phyloP scores from a whole-genome alignment of 768 basidiomycete genomes.

The Tylopilus sp. region DNA sequence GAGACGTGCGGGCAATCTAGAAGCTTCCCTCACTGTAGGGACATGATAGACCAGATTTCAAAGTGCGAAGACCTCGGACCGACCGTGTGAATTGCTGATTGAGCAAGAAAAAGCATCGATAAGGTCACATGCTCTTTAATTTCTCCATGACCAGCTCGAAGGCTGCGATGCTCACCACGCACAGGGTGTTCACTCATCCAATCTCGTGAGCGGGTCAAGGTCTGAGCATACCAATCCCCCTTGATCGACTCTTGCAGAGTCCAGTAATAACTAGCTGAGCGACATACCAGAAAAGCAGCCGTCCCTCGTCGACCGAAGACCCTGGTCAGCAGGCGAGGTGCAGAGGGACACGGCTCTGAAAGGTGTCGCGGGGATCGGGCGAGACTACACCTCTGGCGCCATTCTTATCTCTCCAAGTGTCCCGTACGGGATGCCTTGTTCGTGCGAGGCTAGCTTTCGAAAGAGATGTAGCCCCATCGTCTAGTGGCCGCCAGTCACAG shows the following conservation, averaged over 20 bases:
- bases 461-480: too few species aligned
- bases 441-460: too few species aligned
- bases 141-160: conserved; percentile 42
- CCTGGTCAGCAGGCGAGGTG: too few species aligned
- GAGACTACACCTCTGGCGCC: conserved; percentile 4
- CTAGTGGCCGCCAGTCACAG: too few species aligned
- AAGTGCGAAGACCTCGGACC: too few species aligned
- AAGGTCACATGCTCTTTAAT: background rate
- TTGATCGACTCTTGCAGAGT: conserved; percentile 61
- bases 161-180: conserved; percentile 66
- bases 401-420: conserved; percentile 12
- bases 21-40: too few species aligned
- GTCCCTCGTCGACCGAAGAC: conserved; percentile 42
- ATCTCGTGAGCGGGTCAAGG: conserved; percentile 76
- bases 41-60: too few species aligned
- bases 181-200: conserved; percentile 39
- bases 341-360: conserved; percentile 40
- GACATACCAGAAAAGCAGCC: conserved; percentile 69
- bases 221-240: conserved; percentile 71
- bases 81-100: background rate
- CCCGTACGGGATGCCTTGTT: conserved; percentile 9
- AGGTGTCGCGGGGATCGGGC: conserved; percentile 58
- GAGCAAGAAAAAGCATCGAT: background rate
- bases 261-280: conserved; percentile 54
- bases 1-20: too few species aligned